Base-by-base conservation (phyloP, 805 yeast genomes). In the Lachancea dasiensis region DNA sequence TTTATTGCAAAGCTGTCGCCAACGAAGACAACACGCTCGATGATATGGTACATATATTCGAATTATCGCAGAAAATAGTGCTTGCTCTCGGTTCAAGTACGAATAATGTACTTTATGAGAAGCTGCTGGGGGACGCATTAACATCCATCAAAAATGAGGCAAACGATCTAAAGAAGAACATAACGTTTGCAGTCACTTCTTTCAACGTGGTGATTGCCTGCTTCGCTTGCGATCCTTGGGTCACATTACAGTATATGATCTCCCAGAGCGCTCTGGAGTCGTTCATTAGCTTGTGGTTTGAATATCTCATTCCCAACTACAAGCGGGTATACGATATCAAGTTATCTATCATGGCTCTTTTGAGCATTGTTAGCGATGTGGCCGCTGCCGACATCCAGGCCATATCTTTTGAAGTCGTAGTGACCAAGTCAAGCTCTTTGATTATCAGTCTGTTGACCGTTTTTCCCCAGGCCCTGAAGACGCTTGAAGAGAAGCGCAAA, bases 241-340 rank as follows among this genome's bases (percentile, higher is more conserved):
- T 61, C 8, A 70, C 90, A 0, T 52, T 89, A 39, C 56, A 62
- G 13, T 54, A 69, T 5, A 62, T 89, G 43, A 67, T 68, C 41
- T 66, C 69, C 34, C 52, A 58, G 11, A 61, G 68, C 13, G 65
- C 68, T 32, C 54, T 77, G 4, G 68, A 70, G 24, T 49, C 62
- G 10, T 75, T 85, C 49, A 74, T 89, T 50, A 65, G 70, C 15
- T 49, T 69, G 7, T 60, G 64, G 64, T 42, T 58, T 9, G 50
- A 52, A 3, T 38, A 34, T 27, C 51, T 52, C 27, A 63, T 77
- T 27, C 72, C 78, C 4, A 62, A 65, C 19, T 69, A 81, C 48
- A 70, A 70, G 16, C 67, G 95, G 43, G 95, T 86, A 2, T 84
- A 73, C 51, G 97, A 90, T 60, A 68, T 86, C 57, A 89, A 87